Percentiles rank a stretch among this genome's conserved stretches.
phyloP scores from a whole-genome alignment of 2,329 filamentous ascomycete genomes.

The Didymella pinodella region DNA sequence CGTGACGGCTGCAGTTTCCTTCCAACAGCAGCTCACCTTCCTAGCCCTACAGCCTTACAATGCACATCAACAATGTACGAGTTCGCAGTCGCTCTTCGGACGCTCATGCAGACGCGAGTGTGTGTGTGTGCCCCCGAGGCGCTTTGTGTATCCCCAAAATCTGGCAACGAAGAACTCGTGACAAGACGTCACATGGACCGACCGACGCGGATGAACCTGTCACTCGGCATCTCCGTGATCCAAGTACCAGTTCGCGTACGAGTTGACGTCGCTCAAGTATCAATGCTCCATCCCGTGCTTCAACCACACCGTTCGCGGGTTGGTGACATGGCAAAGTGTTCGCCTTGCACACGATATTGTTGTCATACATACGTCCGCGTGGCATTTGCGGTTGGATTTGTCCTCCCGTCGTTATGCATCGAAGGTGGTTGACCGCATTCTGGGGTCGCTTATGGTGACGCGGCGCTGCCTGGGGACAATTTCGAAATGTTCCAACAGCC shows the following conservation, averaged over 20 bases:
- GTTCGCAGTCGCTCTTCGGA: slow-evolving; percentile 7
- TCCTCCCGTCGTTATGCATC: slow-evolving; percentile 15
- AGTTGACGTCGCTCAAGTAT: slow-evolving; percentile 24
- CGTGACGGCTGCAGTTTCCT: slow-evolving; percentile 28
- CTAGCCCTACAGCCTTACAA: slow-evolving; percentile 36
- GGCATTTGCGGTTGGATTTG: slow-evolving; percentile 8
- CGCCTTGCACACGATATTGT: slow-evolving; percentile 18
- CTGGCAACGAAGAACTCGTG: slow-evolving; percentile 9
- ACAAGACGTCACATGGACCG: slow-evolving; percentile 15
- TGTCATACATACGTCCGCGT: slow-evolving; percentile 16
- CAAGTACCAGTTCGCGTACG: slow-evolving; percentile 12
- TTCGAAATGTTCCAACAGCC: slow-evolving; percentile 15
- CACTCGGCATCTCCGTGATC: slow-evolving; percentile 17
- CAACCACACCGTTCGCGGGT: slow-evolving; percentile 13
- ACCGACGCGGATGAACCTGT: slow-evolving; percentile 24
- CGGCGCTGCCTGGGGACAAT: slow-evolving; percentile 13
- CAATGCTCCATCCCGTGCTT: slow-evolving; percentile 21
- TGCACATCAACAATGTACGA: slow-evolving; percentile 22
- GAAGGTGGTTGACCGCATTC: slow-evolving; percentile 10
- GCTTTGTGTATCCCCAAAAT: slow-evolving; percentile 21
- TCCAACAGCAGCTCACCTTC: slow-evolving; percentile 3
- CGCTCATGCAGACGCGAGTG: slow-evolving; percentile 17
- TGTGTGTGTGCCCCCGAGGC: slow-evolving; percentile 22
- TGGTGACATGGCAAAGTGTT: slow-evolving; percentile 7
- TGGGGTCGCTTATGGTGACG: slow-evolving; percentile 21